Evolutionary conservation across 83 land plant genomes (phyloP).

Genomic region (Thuja plicata): DNA sequence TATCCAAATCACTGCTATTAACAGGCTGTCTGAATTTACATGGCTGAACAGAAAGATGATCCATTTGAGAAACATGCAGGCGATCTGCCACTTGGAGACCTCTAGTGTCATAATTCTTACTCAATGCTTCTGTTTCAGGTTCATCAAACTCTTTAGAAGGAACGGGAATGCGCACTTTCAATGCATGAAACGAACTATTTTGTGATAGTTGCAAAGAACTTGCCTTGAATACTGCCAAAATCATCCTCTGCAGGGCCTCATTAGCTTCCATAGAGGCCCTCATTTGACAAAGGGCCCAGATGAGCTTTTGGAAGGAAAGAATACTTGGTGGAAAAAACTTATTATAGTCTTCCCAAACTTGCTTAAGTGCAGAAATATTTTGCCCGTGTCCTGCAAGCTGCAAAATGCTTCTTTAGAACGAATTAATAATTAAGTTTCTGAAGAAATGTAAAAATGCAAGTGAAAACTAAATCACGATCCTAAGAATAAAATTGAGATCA

Average conservation of each 20-base stretch:
- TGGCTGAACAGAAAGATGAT: neutral
- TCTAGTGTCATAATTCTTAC: neutral
- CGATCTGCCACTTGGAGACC: neutral
- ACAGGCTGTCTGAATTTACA: neutral
- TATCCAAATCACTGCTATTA: neutral
- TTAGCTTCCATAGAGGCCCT: conserved; percentile 34
- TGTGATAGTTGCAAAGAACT: conserved; percentile 6
- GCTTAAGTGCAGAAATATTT: conserved; percentile 41
- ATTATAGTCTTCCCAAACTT: conserved; percentile 51
- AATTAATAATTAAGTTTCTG: neutral
- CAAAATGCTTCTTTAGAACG: conserved; percentile 2
- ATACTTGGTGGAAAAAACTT: conserved; percentile 32
- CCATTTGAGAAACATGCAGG: neutral
- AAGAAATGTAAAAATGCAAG: neutral
- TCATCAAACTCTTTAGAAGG: neutral
- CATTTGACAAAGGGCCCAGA: conserved; percentile 41
- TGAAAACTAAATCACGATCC: neutral
- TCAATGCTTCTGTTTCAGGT: neutral
- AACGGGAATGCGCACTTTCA: conserved; percentile 45
- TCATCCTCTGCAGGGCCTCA: conserved; percentile 42
- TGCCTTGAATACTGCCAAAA: conserved; percentile 26
- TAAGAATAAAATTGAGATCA: neutral
- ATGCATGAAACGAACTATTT: conserved; percentile 14
- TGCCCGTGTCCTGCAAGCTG: conserved; percentile 62
- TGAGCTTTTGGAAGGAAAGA: conserved; percentile 33